Evolutionary conservation across 2,329 filamentous ascomycete species (phyloP).

Genomic region (Alternaria sp.): DNA sequence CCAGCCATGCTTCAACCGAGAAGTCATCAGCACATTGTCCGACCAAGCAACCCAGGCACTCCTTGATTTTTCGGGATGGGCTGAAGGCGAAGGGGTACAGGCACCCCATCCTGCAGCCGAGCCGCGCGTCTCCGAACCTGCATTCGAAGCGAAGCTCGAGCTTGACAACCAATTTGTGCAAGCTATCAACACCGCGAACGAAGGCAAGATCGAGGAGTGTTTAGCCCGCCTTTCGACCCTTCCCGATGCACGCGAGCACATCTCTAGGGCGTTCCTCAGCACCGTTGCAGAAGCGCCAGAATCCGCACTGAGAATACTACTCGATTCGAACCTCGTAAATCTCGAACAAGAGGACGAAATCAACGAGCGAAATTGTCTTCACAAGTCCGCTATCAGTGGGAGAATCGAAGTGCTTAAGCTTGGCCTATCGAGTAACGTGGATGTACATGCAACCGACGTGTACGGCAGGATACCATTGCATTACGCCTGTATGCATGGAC

Average conservation of each 20-base stretch:
- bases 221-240: conserved; percentile 73
- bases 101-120: conserved; percentile 56
- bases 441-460: conserved; percentile 84
- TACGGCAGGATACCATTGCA: conserved; percentile 94
- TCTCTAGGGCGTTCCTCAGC: conserved; percentile 89
- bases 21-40: conserved; percentile 94
- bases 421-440: conserved; percentile 78
- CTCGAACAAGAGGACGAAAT: conserved; percentile 96
- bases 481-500: conserved; percentile 95
- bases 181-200: conserved; percentile 83
- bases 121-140: conserved; percentile 41
- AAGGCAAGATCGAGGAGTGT: conserved; percentile 80
- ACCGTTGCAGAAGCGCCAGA: conserved; percentile 87
- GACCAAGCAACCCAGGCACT: conserved; percentile 97
- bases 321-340: conserved; percentile 84
- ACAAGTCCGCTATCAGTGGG: conserved; percentile 95
- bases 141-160: conserved; percentile 80
- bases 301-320: conserved; percentile 76
- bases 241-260: conserved; percentile 73
- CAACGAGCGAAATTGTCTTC: conserved; percentile 94
- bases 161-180: conserved; percentile 88
- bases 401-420: conserved; percentile 79
- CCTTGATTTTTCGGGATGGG: conserved; percentile 94
- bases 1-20: conserved; percentile 96
- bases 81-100: conserved; percentile 91